These are phyloP conservation scores for Amorphotheca resinae DNA, from an alignment of 495 filamentous ascomycete species.

Conservation along the genomic window DNA sequence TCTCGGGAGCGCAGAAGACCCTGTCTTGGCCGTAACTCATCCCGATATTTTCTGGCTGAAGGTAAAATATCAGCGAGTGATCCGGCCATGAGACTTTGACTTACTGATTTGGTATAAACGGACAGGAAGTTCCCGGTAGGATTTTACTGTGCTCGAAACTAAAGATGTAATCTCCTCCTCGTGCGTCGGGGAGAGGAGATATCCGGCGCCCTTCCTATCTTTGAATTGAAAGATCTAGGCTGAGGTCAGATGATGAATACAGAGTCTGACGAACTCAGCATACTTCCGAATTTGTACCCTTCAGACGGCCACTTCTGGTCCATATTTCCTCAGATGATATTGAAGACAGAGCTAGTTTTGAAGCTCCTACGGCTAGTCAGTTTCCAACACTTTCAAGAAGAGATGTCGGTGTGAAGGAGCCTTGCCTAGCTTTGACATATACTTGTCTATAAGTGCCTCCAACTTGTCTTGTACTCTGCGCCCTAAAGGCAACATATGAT, in stretches of 20 bases:
- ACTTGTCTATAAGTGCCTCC: conserved; percentile 71
- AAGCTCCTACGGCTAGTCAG: conserved; percentile 49
- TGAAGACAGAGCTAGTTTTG: conserved; percentile 76
- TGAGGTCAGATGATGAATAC: not conserved
- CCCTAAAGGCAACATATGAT: conserved; percentile 88
- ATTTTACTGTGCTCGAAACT: conserved; percentile 59
- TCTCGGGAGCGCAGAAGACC: conserved; percentile 84
- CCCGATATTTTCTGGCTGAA: conserved; percentile 90
- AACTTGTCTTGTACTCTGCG: conserved; percentile 81
- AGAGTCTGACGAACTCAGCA: not conserved
- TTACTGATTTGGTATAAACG: conserved; percentile 83
- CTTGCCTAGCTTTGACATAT: conserved; percentile 70
- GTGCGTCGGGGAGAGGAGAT: conserved; percentile 82
- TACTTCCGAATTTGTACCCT: conserved; percentile 30
- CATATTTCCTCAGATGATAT: conserved; percentile 79
- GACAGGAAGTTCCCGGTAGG: conserved; percentile 77
- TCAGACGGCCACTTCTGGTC: conserved; percentile 41
- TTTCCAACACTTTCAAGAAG: not conserved
- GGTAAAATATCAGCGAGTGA: conserved; percentile 7
- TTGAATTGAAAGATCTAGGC: conserved; percentile 63
- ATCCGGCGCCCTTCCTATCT: conserved; percentile 64
- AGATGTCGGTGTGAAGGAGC: conserved; percentile 3
- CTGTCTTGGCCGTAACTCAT: conserved; percentile 78
- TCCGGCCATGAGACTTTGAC: conserved; percentile 12
- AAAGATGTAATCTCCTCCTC: conserved; percentile 91